Evolutionary conservation across 371 early-diverging fungal genomes (phyloP), one percentile per base, ranked within the genome.

Genomic region (Mortierella sp.): DNA sequence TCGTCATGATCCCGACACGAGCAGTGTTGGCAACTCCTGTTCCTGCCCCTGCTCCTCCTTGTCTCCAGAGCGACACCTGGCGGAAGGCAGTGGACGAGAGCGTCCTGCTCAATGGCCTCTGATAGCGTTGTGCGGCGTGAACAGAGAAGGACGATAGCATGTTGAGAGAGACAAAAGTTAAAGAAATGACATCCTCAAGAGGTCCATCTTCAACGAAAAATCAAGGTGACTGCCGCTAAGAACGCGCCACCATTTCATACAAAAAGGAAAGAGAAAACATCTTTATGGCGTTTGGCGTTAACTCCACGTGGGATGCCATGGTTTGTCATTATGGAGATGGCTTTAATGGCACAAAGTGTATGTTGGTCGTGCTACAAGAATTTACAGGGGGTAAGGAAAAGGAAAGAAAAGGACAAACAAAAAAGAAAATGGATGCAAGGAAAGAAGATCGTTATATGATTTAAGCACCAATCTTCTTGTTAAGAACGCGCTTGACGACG

Each of bases 401-500:
- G 26, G n/a, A 28, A 50, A 13, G 19, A 70, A 55, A 74, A 28
- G 31, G 54, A 71, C 38, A 74, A 63, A 31, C 63, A 63, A 63
- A 60, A 58, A 63, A 63, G 24, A 31, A 42, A 48, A 58, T 50
- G 50, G 31, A 47, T 34, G 50, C 47, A 60, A 54, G 31, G 28
- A 31, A 65, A 31, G 28, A 26, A 47, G 5, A 21, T 42, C 24
- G 8, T 16, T 19, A 28, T 16, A 21, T 28, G 38, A 31, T 58
- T 77, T 72, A 77, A 45, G 84, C 84, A 24, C 86, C 86, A 63
- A 86, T 89, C 89, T 93, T 91, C 87, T 89, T 90, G 79, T 90
- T 83, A 71, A 93, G 89, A 77, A 89, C 88, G 74, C 93, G 93
- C 92, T 93, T 92, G 79, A 91, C 91, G 78, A 93, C 93, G 89